Conservation (phyloP, 2,329 filamentous ascomycete genomes). For the Corniculantispora saksenae region DNA sequence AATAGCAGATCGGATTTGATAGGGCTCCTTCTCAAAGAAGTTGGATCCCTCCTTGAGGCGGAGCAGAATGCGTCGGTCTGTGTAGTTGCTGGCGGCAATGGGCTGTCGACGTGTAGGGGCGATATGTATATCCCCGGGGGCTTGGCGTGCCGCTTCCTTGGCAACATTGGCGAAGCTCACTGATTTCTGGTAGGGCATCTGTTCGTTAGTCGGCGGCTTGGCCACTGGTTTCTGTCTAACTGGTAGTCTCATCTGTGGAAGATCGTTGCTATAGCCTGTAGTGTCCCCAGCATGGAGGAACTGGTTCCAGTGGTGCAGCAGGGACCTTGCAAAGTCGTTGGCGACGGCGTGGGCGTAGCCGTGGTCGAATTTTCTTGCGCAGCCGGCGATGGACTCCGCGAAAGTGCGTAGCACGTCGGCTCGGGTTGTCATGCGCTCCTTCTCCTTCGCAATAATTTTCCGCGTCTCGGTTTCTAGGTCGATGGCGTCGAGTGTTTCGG, state of each 20-base stretch:
- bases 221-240: background rate
- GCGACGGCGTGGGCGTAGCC: background rate
- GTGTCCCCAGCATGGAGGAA: background rate
- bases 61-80: background rate
- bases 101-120: background rate
- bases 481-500: background rate
- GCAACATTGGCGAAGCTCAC: background rate
- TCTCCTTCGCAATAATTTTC: background rate
- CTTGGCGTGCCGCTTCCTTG: background rate
- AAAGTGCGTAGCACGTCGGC: background rate
- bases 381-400: background rate
- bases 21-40: background rate
- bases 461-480: background rate
- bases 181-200: background rate
- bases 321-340: background rate
- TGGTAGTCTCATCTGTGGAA: background rate
- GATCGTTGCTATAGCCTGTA: background rate
- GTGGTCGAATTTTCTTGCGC: background rate
- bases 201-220: background rate
- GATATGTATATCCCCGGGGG: background rate
- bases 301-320: background rate
- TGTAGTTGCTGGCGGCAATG: background rate
- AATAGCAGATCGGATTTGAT: background rate
- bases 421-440: background rate
- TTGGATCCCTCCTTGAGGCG: background rate